Evolutionary conservation across 805 yeast genomes (phyloP), one percentile per base, ranked within the genome.

Genomic region (Yarrowia sp.): DNA sequence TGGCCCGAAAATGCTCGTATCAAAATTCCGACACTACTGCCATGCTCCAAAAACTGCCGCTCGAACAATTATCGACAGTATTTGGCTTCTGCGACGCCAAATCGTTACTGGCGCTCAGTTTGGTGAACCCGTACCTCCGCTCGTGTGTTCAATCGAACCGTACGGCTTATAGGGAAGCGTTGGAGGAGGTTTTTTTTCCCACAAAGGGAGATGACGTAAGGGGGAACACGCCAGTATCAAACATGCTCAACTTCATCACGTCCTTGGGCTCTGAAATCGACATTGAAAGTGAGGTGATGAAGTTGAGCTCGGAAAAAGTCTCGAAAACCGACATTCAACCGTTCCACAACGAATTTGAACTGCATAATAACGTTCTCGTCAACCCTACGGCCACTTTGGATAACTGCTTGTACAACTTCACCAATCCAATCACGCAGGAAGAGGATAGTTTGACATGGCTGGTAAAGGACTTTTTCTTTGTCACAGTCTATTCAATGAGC

Each of bases 301-400:
- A 13, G 3, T 18, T 50, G 18, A 14, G 7, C 3, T 32, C 11
- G 8, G 17, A 35, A 36, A 8, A 14, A 9, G 4, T 6, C 9
- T 14, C 35, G 18, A 18, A 51, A n/a, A 18, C 18, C 1, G 8
- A 44, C 15, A 36, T 41, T 28, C 38, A 39, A 2, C 61, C 61
- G 13, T 55, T 55, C 38, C 61, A 55, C 31, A 55, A 55, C 47
- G 31, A 38, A 18, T 41, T 7, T 6, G 61, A 55, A 31, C 45
- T 55, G 7, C 61, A 55, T 32, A 55, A 55, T 15, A 55, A 55
- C 13, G 61, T 55, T 6, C 38, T 55, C 11, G 61, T 55, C 31
- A 41, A 55, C 31, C 61, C 61, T 1, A 38, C 41, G 2, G 61
- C 61, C n/a, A 28, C 28, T 8, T 47, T 55, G 35, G 61, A 55